These are phyloP conservation scores for Penicillium diatomitis DNA, from an alignment of 495 filamentous ascomycete species.

Conservation along the genomic window DNA sequence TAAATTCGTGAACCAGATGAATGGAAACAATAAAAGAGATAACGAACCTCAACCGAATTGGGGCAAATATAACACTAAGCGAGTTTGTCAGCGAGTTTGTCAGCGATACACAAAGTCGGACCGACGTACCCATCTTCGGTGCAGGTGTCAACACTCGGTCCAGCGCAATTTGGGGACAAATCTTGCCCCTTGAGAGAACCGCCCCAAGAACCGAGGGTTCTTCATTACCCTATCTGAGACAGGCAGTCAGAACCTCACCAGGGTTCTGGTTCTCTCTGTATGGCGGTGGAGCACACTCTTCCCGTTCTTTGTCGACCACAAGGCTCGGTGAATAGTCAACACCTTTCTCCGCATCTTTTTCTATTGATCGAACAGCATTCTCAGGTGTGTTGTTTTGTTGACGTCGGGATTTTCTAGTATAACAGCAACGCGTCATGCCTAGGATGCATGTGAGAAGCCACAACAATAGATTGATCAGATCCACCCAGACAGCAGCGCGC, in stretches of 20 bases:
- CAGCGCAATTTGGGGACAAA: no score
- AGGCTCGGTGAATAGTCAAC: neutral
- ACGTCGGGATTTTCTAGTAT: constrained; percentile 5
- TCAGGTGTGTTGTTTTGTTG: neutral
- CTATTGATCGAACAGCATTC: neutral
- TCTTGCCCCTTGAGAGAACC: no score
- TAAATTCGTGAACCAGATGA: no score
- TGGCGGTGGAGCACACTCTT: neutral
- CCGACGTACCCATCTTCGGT: no score
- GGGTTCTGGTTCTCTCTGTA: neutral
- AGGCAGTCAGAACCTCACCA: neutral
- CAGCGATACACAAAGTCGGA: no score
- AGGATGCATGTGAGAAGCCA: constrained; percentile 51
- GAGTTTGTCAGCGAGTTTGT: no score
- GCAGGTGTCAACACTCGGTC: no score
- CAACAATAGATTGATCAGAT: constrained; percentile 53
- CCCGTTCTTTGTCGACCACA: neutral
- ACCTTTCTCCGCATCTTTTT: neutral
- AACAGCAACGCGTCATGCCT: constrained; percentile 14
- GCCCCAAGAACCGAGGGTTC: no score
- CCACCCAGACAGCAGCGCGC: constrained; percentile 71
- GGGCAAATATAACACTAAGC: no score
- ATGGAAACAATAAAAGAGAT: no score
- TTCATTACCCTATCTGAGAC: neutral
- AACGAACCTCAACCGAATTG: no score